Percentiles rank a stretch among this genome's conserved stretches.
These are phyloP conservation scores for Ophiosphaerella narmari DNA, from an alignment of 2,329 filamentous ascomycete species.

Conservation along the genomic window DNA sequence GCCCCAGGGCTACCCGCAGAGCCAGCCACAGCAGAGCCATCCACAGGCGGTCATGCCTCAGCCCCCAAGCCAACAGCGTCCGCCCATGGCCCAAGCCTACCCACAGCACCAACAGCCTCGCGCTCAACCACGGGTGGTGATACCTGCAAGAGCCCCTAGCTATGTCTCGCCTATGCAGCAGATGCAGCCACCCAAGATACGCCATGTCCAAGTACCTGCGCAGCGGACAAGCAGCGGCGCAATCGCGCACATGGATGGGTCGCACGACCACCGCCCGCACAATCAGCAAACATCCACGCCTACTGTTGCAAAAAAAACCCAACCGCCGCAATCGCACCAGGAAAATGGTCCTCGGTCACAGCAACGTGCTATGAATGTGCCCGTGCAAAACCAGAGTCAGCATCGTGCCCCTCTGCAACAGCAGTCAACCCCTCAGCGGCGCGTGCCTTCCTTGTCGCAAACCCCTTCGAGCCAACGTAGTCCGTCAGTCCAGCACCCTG, in stretches of 20 bases:
- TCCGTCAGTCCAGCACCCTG: slow-evolving; percentile 43
- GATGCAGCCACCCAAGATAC: slow-evolving; percentile 32
- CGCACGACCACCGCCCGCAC: slow-evolving; percentile 18
- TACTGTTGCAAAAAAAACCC: slow-evolving; percentile 44
- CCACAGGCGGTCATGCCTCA: slow-evolving; percentile 27
- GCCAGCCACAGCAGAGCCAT: slow-evolving; percentile 19
- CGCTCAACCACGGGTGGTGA: slow-evolving; percentile 34
- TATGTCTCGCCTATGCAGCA: slow-evolving; percentile 31
- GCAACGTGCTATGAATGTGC: slow-evolving; percentile 34
- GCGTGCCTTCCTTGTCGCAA: slow-evolving; percentile 14
- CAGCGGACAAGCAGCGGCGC: slow-evolving; percentile 24
- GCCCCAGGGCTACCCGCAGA: slow-evolving; percentile 28
- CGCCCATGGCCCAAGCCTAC: slow-evolving; percentile 21
- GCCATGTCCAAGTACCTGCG: slow-evolving; percentile 34
- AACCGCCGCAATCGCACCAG: slow-evolving; percentile 45
- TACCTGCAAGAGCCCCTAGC: slow-evolving; percentile 27
- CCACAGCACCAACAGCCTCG: slow-evolving; percentile 22
- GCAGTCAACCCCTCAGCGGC: slow-evolving; percentile 38
- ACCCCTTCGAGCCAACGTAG: slow-evolving; percentile 32
- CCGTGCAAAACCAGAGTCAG: slow-evolving; percentile 23
- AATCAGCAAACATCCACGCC: slow-evolving; percentile 23
- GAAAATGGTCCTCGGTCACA: slow-evolving; percentile 34
- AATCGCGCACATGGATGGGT: slow-evolving; percentile 19
- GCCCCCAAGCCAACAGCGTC: slow-evolving; percentile 30
- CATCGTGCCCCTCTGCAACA: slow-evolving; percentile 36